Conservation (phyloP, 805 yeast genomes). For the Spathaspora gorwiae region DNA sequence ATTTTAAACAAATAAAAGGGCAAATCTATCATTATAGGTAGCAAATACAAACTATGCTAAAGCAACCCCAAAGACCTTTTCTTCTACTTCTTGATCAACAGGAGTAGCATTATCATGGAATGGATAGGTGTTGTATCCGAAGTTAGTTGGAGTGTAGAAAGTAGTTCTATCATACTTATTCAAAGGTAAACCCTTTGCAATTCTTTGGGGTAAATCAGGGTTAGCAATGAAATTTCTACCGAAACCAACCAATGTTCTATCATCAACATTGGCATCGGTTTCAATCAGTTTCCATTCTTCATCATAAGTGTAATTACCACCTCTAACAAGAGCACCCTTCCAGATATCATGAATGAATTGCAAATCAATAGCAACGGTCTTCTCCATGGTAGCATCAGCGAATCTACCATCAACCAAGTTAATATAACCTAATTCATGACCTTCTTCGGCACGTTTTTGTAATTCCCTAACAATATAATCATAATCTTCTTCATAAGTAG, state of each 20-base stretch:
- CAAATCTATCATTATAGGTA: too few relatives aligned
- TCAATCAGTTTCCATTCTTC: constrained; percentile 5
- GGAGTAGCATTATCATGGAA: not conserved
- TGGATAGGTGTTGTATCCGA: constrained; percentile 24
- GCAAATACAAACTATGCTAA: constrained; percentile 1
- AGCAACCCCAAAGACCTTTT: constrained; percentile 6
- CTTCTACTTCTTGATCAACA: constrained; percentile 6
- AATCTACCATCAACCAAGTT: constrained; percentile 23
- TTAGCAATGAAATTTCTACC: constrained; percentile 39
- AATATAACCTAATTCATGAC: constrained; percentile 31
- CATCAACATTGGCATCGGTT: constrained; percentile 11
- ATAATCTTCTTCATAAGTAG: constrained; percentile 23
- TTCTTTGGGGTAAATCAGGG: constrained; percentile 40
- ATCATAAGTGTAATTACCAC: constrained; percentile 14
- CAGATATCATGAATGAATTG: constrained; percentile 23
- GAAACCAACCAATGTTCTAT: constrained; percentile 40
- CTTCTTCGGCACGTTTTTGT: constrained; percentile 24
- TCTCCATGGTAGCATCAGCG: constrained; percentile 1
- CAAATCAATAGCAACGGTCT: constrained; percentile 7
- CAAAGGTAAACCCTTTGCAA: constrained; percentile 31
- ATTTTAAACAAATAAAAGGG: too few relatives aligned
- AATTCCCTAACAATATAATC: constrained; percentile 27
- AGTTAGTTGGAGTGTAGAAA: constrained; percentile 30
- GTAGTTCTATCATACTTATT: constrained; percentile 34
- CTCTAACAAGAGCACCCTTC: constrained; percentile 17